phyloP scores from a whole-genome alignment of 2,329 filamentous ascomycete genomes.

The Cladophialophora carrionii region DNA sequence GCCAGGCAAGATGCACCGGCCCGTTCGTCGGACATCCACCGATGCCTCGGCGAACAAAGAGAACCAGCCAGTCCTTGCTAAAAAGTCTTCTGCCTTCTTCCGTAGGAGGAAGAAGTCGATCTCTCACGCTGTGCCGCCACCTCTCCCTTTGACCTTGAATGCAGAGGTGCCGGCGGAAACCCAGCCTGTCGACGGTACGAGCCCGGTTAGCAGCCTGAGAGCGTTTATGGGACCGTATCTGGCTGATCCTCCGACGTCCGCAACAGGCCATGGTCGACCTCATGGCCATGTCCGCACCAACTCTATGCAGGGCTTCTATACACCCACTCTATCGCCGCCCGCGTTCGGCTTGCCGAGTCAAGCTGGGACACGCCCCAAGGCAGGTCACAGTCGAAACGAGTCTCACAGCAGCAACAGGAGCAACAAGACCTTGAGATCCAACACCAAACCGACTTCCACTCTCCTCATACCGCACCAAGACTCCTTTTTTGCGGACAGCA shows the following conservation, averaged over 20 bases:
- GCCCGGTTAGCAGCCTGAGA: conserved; percentile 77
- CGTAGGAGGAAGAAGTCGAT: conserved; percentile 88
- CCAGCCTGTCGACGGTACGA: conserved; percentile 48
- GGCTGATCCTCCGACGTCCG: conserved; percentile 39
- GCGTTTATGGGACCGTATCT: conserved; percentile 88
- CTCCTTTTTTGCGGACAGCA: conserved; percentile 44
- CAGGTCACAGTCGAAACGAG: conserved; percentile 24
- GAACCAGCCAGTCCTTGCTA: conserved; percentile 62
- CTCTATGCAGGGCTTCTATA: conserved; percentile 37
- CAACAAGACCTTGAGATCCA: conserved; percentile 29
- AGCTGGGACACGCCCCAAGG: conserved; percentile 7
- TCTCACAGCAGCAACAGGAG: conserved; percentile 32
- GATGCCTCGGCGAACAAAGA: conserved; percentile 42
- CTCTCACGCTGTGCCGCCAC: conserved; percentile 64
- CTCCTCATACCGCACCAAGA: conserved; percentile 36
- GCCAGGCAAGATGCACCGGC: conserved; percentile 40
- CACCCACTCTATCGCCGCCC: conserved; percentile 26
- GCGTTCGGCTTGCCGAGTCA: conserved; percentile 23
- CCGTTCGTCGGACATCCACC: conserved; percentile 39
- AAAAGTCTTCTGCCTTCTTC: conserved; percentile 95
- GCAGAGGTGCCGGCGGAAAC: conserved; percentile 39
- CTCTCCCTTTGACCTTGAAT: conserved; percentile 54
- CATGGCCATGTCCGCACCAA: conserved; percentile 30
- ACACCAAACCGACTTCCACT: conserved; percentile 21
- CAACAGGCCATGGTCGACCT: conserved; percentile 9